Evolutionary conservation across 176 grass and related monocot genomes (phyloP).

Genomic region (Hordeum vulgare): DNA sequence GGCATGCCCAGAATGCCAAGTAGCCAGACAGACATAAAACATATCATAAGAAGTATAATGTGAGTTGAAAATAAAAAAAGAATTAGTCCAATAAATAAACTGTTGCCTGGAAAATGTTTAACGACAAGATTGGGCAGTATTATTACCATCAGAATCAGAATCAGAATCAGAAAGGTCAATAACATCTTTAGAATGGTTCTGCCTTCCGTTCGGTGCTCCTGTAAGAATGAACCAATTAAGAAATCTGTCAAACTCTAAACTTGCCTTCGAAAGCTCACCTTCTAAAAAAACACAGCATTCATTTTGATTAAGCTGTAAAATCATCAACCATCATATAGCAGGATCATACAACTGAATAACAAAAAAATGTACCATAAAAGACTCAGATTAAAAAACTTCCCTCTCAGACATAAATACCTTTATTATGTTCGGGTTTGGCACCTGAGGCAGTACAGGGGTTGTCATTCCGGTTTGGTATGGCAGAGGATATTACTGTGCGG

Average conservation of each 20-base stretch:
- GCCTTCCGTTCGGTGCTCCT: constrained; percentile 15
- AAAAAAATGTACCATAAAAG: neutral
- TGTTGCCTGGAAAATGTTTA: constrained; percentile 9
- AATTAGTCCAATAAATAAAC: neutral
- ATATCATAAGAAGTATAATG: neutral
- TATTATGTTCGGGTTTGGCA: neutral
- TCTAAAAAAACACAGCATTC: constrained; percentile 10
- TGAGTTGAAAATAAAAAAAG: neutral
- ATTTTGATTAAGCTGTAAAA: neutral
- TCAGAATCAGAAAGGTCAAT: constrained; percentile 41
- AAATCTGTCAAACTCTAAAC: neutral
- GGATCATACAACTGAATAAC: constrained; percentile 2
- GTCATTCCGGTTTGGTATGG: neutral
- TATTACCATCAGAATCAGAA: constrained; percentile 71
- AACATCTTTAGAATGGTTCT: neutral
- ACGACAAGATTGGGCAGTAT: neutral
- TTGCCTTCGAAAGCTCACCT: neutral
- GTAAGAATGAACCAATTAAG: constrained; percentile 7
- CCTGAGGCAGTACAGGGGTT: neutral
- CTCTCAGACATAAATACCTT: neutral
- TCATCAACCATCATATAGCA: constrained; percentile 4
- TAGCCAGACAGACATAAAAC: neutral
- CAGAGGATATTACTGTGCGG: neutral
- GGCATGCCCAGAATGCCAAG: constrained; percentile 5
- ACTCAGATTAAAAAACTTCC: neutral